Conservation (phyloP, 371 early-diverging fungal genomes). For the Mucor piriformis region DNA sequence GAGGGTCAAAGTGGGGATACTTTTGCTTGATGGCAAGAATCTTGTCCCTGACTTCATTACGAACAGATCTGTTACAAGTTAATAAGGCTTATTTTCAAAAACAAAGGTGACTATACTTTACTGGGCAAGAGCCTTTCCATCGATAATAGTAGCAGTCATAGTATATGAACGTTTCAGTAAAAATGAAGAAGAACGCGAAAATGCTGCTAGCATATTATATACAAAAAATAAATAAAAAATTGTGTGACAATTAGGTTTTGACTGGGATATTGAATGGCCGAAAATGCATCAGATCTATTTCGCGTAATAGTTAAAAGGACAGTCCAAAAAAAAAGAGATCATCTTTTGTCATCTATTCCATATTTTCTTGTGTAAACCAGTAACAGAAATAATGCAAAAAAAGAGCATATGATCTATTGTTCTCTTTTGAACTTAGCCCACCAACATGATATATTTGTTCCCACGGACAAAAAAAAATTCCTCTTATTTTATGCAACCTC, state of each 20-base stretch:
- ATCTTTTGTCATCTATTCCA: background rate
- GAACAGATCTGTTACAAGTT: slow-evolving; percentile 55
- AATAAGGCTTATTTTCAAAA: background rate
- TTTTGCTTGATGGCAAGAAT: slow-evolving; percentile 61
- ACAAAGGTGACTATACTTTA: background rate
- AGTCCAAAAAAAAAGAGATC: slow-evolving; percentile 1
- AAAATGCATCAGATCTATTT: background rate
- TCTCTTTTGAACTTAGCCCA: background rate
- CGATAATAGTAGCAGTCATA: slow-evolving; percentile 60
- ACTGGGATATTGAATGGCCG: background rate
- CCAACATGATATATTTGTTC: too few relatives aligned
- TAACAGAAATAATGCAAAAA: background rate
- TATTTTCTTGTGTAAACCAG: too few relatives aligned
- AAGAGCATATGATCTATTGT: slow-evolving; percentile 8
- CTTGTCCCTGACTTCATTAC: slow-evolving; percentile 59
- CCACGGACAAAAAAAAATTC: too few relatives aligned
- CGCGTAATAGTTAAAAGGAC: too few relatives aligned
- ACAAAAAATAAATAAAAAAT: slow-evolving; percentile 2
- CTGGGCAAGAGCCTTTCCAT: slow-evolving; percentile 70
- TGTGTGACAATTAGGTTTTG: slow-evolving; percentile 6
- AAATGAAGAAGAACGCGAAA: slow-evolving; percentile 17
- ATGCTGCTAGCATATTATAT: slow-evolving; percentile 13
- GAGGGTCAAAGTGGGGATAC: slow-evolving; percentile 75
- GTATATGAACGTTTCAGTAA: slow-evolving; percentile 12
- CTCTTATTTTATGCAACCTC: too few relatives aligned